Evolutionary conservation across 768 basidiomycete genomes (phyloP).

Genomic region (Tulasnella sp.): DNA sequence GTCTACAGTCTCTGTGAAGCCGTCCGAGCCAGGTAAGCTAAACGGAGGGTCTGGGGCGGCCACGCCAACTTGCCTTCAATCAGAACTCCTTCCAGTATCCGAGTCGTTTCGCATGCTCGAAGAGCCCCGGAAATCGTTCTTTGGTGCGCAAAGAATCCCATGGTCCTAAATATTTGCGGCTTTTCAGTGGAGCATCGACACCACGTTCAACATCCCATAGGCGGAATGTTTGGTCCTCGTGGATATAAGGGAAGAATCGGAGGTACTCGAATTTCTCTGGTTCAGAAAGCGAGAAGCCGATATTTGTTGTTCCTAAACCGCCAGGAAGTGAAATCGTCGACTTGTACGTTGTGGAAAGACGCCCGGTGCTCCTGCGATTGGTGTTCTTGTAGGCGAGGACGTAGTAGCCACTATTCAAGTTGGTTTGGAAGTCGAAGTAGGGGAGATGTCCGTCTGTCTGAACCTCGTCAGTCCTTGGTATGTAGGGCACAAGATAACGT

Average conservation of each 20-base stretch:
- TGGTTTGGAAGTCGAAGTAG: background rate
- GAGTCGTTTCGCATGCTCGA: background rate
- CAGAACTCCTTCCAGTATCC: slow-evolving; percentile 1
- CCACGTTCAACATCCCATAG: background rate
- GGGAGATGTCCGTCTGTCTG: background rate
- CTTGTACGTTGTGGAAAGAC: background rate
- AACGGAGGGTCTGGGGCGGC: background rate
- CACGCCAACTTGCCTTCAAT: background rate
- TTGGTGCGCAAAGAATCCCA: background rate
- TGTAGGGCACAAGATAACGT: too few species aligned
- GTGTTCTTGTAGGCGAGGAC: background rate
- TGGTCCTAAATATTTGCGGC: background rate
- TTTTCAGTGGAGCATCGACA: background rate
- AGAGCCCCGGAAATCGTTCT: background rate
- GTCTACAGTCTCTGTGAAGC: background rate
- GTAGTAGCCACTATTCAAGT: background rate
- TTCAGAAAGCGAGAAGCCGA: background rate
- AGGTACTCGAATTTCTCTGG: background rate
- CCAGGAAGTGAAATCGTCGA: background rate
- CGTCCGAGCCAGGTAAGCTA: background rate
- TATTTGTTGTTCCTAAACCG: background rate
- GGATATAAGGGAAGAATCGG: background rate
- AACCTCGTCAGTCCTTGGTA: too few species aligned
- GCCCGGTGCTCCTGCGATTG: too few species aligned
- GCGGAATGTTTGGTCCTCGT: background rate